Evolutionary conservation across 2,329 filamentous ascomycete species (phyloP).

Genomic region (Emericellopsis cladophorae): DNA sequence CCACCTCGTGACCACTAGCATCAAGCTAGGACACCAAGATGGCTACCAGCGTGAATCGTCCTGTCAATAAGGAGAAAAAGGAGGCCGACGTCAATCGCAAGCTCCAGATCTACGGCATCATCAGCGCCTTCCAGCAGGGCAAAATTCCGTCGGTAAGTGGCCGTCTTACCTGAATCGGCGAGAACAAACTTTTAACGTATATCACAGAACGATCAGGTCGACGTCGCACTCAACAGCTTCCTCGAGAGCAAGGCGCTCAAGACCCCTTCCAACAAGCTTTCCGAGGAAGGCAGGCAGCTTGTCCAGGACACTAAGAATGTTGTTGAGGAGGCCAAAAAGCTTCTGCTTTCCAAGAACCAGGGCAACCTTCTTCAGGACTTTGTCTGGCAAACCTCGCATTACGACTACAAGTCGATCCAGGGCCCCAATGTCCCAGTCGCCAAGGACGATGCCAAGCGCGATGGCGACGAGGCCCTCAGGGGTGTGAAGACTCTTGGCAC

Average conservation of each 20-base stretch:
- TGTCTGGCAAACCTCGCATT: constrained; percentile 81
- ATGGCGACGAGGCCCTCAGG: constrained; percentile 72
- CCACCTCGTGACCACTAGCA: background rate
- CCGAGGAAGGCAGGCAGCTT: constrained; percentile 67
- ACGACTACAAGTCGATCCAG: constrained; percentile 49
- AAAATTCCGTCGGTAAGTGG: constrained; percentile 75
- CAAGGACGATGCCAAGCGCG: constrained; percentile 67
- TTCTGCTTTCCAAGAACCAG: constrained; percentile 87
- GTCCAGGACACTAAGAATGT: constrained; percentile 68
- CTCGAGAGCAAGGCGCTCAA: constrained; percentile 58
- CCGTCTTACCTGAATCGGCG: background rate
- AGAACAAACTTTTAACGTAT: background rate
- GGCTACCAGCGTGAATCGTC: constrained; percentile 52
- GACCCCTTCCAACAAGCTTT: constrained; percentile 64
- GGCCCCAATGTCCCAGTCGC: constrained; percentile 55
- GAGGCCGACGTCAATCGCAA: constrained; percentile 85
- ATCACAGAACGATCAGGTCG: constrained; percentile 79
- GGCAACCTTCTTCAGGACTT: constrained; percentile 93
- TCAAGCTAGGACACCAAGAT: constrained; percentile 11
- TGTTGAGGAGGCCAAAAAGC: constrained; percentile 69
- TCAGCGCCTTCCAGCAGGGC: constrained; percentile 70
- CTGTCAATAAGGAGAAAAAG: constrained; percentile 61
- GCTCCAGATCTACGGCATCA: constrained; percentile 88
- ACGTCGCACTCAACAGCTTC: constrained; percentile 84
- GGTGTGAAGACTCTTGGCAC: constrained; percentile 81